These are phyloP conservation scores for Albizia julibrissin DNA, from an alignment of 306 rosid genomes.

Conservation along the genomic window DNA sequence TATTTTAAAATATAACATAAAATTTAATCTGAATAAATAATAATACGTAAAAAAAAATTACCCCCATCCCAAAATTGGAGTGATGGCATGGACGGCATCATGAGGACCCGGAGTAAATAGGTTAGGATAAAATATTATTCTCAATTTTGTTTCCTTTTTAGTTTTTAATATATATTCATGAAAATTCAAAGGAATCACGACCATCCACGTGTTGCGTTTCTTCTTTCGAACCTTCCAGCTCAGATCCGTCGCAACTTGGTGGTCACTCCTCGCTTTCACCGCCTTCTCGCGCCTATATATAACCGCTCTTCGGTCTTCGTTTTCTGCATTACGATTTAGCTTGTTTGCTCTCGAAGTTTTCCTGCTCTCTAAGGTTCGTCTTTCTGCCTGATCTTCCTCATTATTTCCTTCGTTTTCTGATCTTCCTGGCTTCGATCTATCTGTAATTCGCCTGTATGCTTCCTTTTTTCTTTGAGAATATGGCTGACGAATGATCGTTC, in stretches of 20 bases:
- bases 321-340: neutral
- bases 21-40: no score
- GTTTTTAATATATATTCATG: neutral
- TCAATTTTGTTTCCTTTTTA: no score
- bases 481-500: neutral
- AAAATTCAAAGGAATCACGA: neutral
- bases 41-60: no score
- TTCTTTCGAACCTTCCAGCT: neutral
- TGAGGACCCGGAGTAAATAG: no score
- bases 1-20: no score
- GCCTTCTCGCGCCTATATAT: neutral
- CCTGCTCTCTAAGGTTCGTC: neutral
- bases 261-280: neutral
- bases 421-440: neutral
- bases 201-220: neutral
- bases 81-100: no score
- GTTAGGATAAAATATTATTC: no score
- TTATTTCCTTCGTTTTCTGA: neutral
- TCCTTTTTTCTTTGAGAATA: neutral
- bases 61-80: no score
- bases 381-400: neutral
- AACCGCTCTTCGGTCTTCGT: neutral
- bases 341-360: neutral
- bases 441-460: neutral
- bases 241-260: neutral